Evolutionary conservation across 2,329 filamentous ascomycete species (phyloP), one percentile per base, ranked within the genome.

Genomic region (Plectosphaerella sp.): DNA sequence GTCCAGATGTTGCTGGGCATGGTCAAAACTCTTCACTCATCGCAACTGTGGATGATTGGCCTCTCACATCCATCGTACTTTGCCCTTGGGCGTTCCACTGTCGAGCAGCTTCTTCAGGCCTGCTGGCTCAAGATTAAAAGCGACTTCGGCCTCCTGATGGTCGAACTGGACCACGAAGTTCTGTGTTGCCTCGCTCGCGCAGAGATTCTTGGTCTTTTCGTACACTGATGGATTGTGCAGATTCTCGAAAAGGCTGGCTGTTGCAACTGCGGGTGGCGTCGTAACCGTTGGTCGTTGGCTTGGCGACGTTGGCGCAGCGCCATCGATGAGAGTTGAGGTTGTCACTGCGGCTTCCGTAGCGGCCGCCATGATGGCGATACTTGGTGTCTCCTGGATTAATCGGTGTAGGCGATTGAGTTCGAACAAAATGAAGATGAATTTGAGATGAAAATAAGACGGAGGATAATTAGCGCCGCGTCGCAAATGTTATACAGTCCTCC

Each of bases 151-250:
- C 41, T 73, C 64, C 2, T 77, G 66, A 45, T 76, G 74, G 11
- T 80, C 80, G 61, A 88, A 87, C 58, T 86, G 80, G n/a, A 88
- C 71, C 33, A 86, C 77, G 58, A 88, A 87, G 62, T 86, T 88
- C 35, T 60, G 67, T 18, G 77, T 79, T 0, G 62, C 52, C 2
- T 67, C 64, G 43, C 68, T 63, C 14, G 68, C 65, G 5, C 76
- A 73, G 41, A 71, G 64, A 1, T 62, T 46, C 52, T 77, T 66
- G 45, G 76, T 74, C 2, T 66, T 56, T 1, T 72, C 58, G 54
- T 82, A 82, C 42, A 76, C 72, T 0, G 62, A 60, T 4, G 67
- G 57, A 33, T 74, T 58, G 62, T 88, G 84, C 49, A 86, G 80
- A 60, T 84, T 66, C 18, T 65, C 59, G 57, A 84, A 83, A 41